Evolutionary conservation across 805 yeast species (phyloP).

Genomic region (Candida anglica): DNA sequence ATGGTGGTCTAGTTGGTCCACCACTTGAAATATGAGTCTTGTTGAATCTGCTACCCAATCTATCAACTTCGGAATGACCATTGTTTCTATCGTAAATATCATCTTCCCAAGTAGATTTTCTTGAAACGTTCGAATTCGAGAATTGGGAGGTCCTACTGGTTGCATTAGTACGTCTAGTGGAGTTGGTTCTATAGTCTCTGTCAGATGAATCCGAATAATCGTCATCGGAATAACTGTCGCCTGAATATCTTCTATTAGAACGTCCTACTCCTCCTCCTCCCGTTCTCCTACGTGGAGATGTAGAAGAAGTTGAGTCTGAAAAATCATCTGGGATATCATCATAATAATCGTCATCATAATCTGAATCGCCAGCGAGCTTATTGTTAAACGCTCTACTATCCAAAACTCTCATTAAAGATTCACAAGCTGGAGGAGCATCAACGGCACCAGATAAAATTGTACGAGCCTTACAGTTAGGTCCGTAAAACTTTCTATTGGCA

Average conservation of each 20-base stretch:
- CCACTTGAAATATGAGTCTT: conserved; percentile 24
- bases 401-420: conserved; percentile 77
- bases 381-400: conserved; percentile 79
- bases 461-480: conserved; percentile 83
- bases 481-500: conserved; percentile 93
- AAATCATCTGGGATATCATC: conserved; percentile 73
- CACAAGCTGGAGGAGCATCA: conserved; percentile 91
- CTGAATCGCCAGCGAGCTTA: conserved; percentile 44
- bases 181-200: conserved; percentile 18
- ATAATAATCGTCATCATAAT: conserved; percentile 55
- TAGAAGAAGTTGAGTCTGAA: conserved; percentile 52
- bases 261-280: conserved; percentile 9
- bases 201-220: conserved; percentile 35
- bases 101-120: conserved; percentile 75
- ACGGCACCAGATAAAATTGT: conserved; percentile 79
- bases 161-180: conserved; percentile 13
- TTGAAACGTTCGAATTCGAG: conserved; percentile 9
- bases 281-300: conserved; percentile 17
- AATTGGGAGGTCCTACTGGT: conserved; percentile 7
- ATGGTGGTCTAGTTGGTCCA: conserved; percentile 32
- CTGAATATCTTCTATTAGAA: conserved; percentile 23
- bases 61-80: conserved; percentile 28
- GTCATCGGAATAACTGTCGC: conserved; percentile 33
- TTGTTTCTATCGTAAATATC: conserved; percentile 65
- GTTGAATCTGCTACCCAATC: conserved; percentile 30